These are phyloP conservation scores for Hevea brasiliensis DNA, from an alignment of 345 rosid species.

Conservation along the genomic window DNA sequence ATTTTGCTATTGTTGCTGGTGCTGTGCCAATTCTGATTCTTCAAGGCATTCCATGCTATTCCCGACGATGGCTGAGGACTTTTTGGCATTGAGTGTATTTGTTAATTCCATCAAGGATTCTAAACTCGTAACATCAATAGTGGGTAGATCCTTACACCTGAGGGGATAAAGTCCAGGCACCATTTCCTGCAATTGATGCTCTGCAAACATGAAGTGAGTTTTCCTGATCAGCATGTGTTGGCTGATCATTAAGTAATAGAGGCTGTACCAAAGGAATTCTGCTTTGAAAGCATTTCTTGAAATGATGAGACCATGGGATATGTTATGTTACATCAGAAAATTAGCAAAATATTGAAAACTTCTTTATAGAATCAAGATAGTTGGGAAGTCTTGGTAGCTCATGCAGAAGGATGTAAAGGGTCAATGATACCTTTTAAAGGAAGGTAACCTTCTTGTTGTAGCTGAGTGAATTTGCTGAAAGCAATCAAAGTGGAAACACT, in stretches of 20 bases:
- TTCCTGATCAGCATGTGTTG: neutral
- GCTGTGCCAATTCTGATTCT: neutral
- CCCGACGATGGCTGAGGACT: constrained; percentile 17
- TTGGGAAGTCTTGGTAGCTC: too few relatives aligned
- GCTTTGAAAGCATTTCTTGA: too few relatives aligned
- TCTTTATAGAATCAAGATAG: too few relatives aligned
- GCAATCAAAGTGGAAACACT: too few relatives aligned
- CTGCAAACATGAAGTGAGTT: neutral
- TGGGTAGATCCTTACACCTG: neutral
- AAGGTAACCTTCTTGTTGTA: too few relatives aligned
- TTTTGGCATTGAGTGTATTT: neutral
- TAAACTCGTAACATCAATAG: neutral
- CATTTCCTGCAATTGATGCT: neutral
- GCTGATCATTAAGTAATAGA: neutral
- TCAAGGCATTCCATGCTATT: constrained; percentile 20
- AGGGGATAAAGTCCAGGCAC: neutral
- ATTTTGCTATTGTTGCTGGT: neutral
- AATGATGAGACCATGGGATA: too few relatives aligned
- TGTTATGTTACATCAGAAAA: too few relatives aligned
- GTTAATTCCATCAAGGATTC: neutral
- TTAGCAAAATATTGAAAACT: too few relatives aligned
- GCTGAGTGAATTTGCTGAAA: too few relatives aligned
- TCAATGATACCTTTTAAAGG: too few relatives aligned
- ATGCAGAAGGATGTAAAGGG: too few relatives aligned
- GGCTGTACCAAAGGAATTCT: too few relatives aligned